phyloP scores from a whole-genome alignment of 2,329 filamentous ascomycete genomes.

The Coniochaeta sp. region DNA sequence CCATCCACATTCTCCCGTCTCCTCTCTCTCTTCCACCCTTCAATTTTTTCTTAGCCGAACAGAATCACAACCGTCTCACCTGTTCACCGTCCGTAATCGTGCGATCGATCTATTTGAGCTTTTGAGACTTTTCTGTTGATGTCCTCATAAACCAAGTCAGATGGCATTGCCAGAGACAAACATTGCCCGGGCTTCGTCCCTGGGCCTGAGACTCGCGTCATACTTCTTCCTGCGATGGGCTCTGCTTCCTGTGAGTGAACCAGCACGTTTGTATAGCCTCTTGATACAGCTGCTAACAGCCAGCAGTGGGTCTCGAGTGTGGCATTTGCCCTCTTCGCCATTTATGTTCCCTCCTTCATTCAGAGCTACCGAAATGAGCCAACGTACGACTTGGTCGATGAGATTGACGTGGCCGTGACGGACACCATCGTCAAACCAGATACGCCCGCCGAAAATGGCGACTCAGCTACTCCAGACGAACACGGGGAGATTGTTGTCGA shows the following conservation, averaged over 20 bases:
- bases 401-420: conserved; percentile 49
- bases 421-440: conserved; percentile 29
- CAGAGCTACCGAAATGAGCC: conserved; percentile 49
- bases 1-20: neutral
- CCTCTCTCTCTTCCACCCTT: neutral
- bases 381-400: conserved; percentile 50
- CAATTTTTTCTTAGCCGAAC: neutral
- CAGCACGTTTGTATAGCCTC: neutral
- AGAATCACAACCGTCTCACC: neutral
- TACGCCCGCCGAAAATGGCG: conserved; percentile 3
- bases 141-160: neutral
- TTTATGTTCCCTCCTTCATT: conserved; percentile 61
- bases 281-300: conserved; percentile 6
- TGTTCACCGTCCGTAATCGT: neutral
- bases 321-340: conserved; percentile 54
- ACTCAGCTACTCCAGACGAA: conserved; percentile 8
- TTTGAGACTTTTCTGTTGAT: neutral
- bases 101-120: neutral
- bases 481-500: conserved; percentile 31
- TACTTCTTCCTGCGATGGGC: conserved; percentile 14
- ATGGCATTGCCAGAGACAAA: conserved; percentile 1
- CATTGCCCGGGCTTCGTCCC: neutral
- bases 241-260: conserved; percentile 25
- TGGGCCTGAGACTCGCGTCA: conserved; percentile 7
- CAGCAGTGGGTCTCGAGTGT: conserved; percentile 20